Conservation (phyloP, 441 rosid genomes). For the Manihot esculenta region DNA sequence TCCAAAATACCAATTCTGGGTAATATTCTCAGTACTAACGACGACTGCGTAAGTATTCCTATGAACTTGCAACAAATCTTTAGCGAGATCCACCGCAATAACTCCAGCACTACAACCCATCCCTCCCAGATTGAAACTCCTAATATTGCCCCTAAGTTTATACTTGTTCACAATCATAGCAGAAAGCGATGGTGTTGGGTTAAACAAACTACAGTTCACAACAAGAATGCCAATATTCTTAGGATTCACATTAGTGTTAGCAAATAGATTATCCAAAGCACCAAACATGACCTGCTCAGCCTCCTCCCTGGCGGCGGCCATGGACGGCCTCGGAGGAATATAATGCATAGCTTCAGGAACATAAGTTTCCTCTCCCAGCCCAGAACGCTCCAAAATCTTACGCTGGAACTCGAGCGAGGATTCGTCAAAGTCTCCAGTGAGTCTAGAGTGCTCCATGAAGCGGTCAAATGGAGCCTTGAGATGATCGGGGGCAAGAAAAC, state of each 20-base stretch:
- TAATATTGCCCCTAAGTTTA: constrained; percentile 62
- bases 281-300: constrained; percentile 78
- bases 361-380: constrained; percentile 69
- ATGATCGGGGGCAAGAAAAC: constrained; percentile 42
- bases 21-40: constrained; percentile 62
- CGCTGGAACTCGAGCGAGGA: constrained; percentile 66
- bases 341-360: constrained; percentile 69
- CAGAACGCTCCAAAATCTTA: constrained; percentile 63
- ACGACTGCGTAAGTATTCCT: constrained; percentile 61
- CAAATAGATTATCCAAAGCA: constrained; percentile 53
- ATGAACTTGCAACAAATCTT: constrained; percentile 50
- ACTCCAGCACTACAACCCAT: constrained; percentile 85
- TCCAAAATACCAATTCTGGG: constrained; percentile 77
- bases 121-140: constrained; percentile 65
- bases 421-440: constrained; percentile 56
- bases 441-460: constrained; percentile 55
- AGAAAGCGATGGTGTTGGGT: constrained; percentile 66
- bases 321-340: constrained; percentile 59
- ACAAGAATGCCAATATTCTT: constrained; percentile 70
- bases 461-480: constrained; percentile 44
- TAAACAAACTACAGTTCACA: constrained; percentile 75
- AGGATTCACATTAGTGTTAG: constrained; percentile 47
- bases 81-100: constrained; percentile 60
- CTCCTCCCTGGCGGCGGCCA: constrained; percentile 74
- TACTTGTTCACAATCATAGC: constrained; percentile 76